Base-by-base conservation (phyloP, 192 early-diverging fungal species). In the Podila epicladia region DNA sequence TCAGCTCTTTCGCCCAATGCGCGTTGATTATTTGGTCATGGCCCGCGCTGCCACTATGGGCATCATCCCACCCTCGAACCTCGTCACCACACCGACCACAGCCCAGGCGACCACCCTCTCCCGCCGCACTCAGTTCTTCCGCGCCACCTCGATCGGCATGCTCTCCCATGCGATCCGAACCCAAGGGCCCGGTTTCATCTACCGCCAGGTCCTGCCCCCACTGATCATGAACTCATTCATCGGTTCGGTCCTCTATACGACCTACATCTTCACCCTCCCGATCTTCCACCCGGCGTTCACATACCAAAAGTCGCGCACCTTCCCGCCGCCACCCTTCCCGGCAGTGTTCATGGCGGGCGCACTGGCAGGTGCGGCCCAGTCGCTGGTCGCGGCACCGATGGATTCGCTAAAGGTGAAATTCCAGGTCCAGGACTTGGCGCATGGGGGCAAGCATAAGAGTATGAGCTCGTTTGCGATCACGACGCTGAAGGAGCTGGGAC, bases 21-120 rank as follows among this genome's bases (percentile, higher is more conserved):
- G 93, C 11, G 92, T 94, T 7, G 93, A 94, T 72, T 94, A 94
- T 66, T 67, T 93, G 58, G 87, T 92, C n/a, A 92, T 92, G 69
- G 93, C 92, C 3, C 86, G 93, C 28, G 92, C 92, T 12, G 77
- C 67, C 28, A 73, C 77, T 1, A 73, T 80, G 71, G 77, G 77
- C 0, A 67, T 92, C 41, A 89, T 93, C 71, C 93, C 91, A 3
- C 84, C 77, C 5, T 35, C 53, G 24, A 41, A 80, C 61, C 62
- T 64, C 70, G 31, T 76, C 33, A 48, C 74, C 71, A 35, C 55
- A 77, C 24, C 82, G 32, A 24, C 62, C 7, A 31, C 37, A 4
- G 28, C 17, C 45, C 60, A 84, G 33, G 9, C 64, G 1, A 15
- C 49, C 28, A 60, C 32, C 0, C 64, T 64, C 9, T 80, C 77